Evolutionary conservation across 2,329 filamentous ascomycete genomes (phyloP).

Genomic region (Ceratocystis smalleyi): DNA sequence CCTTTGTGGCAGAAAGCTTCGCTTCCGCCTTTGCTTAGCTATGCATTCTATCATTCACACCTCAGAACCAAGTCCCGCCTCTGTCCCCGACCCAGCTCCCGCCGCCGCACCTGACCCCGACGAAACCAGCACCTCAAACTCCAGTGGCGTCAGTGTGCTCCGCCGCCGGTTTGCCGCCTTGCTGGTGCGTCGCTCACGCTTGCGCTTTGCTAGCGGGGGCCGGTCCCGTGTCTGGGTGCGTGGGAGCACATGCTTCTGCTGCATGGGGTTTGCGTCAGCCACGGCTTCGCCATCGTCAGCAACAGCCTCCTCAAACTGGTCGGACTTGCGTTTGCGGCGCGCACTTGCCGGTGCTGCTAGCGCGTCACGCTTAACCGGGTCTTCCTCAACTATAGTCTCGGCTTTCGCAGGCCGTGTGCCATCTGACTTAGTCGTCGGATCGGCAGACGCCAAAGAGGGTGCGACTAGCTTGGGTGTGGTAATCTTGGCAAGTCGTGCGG

Average conservation of each 20-base stretch:
- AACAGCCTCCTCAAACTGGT: conserved; percentile 12
- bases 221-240: conserved; percentile 4
- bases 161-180: conserved; percentile 47
- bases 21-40: not conserved
- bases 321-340: conserved; percentile 16
- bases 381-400: conserved; percentile 21
- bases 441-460: not conserved
- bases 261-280: not conserved
- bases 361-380: conserved; percentile 26
- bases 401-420: not conserved
- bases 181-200: conserved; percentile 37
- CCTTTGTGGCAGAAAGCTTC: conserved; percentile 1
- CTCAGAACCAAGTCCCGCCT: not conserved
- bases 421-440: too few relatives aligned
- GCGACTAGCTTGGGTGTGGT: not conserved
- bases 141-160: conserved; percentile 61
- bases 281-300: conserved; percentile 17
- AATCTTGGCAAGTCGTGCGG: conserved; percentile 29
- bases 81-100: not conserved
- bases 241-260: not conserved
- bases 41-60: not conserved
- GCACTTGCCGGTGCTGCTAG: conserved; percentile 16
- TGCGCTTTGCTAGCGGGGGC: conserved; percentile 28
- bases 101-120: not conserved
- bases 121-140: conserved; percentile 35